Percentiles rank a stretch among this genome's conserved stretches.
phyloP scores from a whole-genome alignment of 176 grass and related monocot species.

The Ampelocalamus luodianensis region DNA sequence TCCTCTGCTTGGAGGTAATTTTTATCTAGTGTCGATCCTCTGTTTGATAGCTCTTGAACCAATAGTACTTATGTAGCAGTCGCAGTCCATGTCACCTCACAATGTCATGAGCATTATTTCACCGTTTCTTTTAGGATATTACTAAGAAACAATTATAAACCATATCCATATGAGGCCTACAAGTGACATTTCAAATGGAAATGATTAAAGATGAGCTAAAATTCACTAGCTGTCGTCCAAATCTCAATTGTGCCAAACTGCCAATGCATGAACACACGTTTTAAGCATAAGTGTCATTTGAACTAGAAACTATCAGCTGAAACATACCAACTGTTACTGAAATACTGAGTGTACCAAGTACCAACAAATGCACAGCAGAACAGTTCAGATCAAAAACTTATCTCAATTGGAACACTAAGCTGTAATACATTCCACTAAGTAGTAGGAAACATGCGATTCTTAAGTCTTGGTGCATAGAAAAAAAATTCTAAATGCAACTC shows the following conservation, averaged over 20 bases:
- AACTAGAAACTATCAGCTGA: slow-evolving; percentile 19
- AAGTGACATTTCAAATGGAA: slow-evolving; percentile 18
- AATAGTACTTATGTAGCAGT: background rate
- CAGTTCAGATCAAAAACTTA: background rate
- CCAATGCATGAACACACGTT: background rate
- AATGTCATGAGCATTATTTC: background rate
- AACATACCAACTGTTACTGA: background rate
- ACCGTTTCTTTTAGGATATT: background rate
- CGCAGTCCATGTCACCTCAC: background rate
- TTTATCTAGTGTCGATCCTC: too few species aligned
- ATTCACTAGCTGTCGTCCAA: background rate
- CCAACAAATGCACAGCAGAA: background rate
- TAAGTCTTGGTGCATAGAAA: too few species aligned
- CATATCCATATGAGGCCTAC: background rate
- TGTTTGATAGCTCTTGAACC: background rate
- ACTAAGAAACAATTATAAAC: slow-evolving; percentile 30
- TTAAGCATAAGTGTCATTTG: background rate
- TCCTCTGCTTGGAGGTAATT: too few species aligned
- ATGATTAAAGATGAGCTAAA: background rate
- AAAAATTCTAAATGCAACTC: too few species aligned
- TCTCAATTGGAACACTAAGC: background rate
- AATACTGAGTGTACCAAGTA: background rate
- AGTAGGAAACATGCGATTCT: too few species aligned
- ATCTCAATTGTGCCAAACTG: background rate
- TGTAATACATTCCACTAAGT: background rate